Percentiles rank a stretch among this genome's conserved stretches.
Evolutionary conservation across 768 basidiomycete genomes (phyloP).

Genomic region (Amanita jacksonii): DNA sequence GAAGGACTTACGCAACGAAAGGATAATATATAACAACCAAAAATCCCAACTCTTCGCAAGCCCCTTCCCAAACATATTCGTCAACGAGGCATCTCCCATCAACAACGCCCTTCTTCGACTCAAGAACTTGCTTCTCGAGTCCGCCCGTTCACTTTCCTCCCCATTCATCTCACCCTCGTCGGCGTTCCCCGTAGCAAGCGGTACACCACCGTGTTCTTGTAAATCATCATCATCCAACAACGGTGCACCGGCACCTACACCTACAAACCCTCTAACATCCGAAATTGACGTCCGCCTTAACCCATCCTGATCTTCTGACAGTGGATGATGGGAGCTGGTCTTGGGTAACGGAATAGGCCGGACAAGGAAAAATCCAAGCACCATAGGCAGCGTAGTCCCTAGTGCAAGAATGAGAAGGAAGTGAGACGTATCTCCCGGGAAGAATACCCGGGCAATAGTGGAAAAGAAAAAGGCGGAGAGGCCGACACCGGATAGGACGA

Average conservation of each 20-base stretch:
- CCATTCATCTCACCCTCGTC: no score
- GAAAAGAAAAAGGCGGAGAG: no score
- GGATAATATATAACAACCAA: slow-evolving; percentile 49
- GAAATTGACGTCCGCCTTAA: not conserved
- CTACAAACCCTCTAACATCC: not conserved
- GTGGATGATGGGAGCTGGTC: no score
- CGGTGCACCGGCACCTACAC: not conserved
- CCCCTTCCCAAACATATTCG: slow-evolving; percentile 46
- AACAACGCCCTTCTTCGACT: slow-evolving; percentile 3
- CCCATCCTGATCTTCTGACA: no score
- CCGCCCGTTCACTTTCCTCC: no score
- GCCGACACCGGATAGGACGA: no score
- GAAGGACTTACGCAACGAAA: slow-evolving; percentile 42
- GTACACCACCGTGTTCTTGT: not conserved
- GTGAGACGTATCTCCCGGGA: slow-evolving; percentile 68
- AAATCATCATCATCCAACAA: slow-evolving; percentile 7
- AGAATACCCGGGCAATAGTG: slow-evolving; percentile 27
- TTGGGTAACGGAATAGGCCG: slow-evolving; percentile 57
- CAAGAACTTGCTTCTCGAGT: not conserved
- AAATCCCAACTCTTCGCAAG: slow-evolving; percentile 50
- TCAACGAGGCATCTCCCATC: slow-evolving; percentile 19
- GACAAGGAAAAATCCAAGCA: slow-evolving; percentile 67
- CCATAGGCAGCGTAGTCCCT: slow-evolving; percentile 73
- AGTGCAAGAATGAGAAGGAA: slow-evolving; percentile 69
- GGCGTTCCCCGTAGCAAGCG: not conserved